Conservation (phyloP, 106 monocot species). For the Dioscorea zingiberensis region DNA sequence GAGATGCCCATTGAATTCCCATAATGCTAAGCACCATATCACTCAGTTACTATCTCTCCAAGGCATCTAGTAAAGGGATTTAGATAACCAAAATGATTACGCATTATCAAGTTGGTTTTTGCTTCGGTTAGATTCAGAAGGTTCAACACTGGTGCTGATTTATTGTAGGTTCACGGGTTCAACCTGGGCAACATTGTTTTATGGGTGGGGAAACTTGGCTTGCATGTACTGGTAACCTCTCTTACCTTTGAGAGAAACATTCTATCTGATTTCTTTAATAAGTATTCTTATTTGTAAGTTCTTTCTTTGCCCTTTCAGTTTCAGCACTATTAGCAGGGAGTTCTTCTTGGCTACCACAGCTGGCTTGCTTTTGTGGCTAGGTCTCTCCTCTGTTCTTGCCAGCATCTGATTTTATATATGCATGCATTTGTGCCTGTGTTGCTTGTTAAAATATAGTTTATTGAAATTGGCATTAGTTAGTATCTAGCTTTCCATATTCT, state of each 20-base stretch:
- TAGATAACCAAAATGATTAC: neutral
- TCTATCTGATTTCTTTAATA: neutral
- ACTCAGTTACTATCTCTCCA: no score
- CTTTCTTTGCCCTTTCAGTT: conserved; percentile 23
- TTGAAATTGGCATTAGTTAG: no score
- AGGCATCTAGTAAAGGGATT: neutral
- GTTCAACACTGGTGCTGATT: neutral
- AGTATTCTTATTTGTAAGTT: neutral
- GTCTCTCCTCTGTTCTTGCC: conserved; percentile 15
- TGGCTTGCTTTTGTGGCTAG: conserved; percentile 60
- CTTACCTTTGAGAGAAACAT: neutral
- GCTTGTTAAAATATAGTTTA: no score
- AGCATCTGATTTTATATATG: neutral
- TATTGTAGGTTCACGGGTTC: conserved; percentile 67
- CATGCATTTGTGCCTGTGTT: neutral
- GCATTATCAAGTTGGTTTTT: neutral
- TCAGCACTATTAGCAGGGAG: conserved; percentile 45
- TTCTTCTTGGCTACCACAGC: conserved; percentile 51
- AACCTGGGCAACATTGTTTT: conserved; percentile 56
- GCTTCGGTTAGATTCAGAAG: no score
- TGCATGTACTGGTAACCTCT: conserved; percentile 64
- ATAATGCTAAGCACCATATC: neutral
- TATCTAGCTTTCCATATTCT: neutral
- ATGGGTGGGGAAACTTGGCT: conserved; percentile 67
- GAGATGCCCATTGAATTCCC: neutral